These are phyloP conservation scores for Fraxinus cuspidata DNA, from an alignment of 257 asterid genomes.

Conservation along the genomic window DNA sequence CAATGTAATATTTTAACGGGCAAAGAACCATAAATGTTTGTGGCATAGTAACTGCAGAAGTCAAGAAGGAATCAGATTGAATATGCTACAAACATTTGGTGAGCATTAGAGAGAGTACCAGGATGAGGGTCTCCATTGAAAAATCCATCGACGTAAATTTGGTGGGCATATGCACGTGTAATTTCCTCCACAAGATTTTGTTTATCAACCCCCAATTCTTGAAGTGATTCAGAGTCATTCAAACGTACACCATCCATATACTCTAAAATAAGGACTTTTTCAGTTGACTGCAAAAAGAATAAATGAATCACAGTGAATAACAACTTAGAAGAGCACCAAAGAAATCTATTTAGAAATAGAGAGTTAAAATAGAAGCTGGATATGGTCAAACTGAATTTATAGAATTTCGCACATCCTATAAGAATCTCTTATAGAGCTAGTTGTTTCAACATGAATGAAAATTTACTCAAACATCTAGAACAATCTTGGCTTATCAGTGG, in stretches of 20 bases:
- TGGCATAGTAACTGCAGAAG: slow-evolving; percentile 6
- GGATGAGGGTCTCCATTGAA: slow-evolving; percentile 99
- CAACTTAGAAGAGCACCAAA: background rate
- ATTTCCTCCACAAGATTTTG: slow-evolving; percentile 94
- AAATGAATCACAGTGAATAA: slow-evolving; percentile 5
- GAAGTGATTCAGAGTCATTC: slow-evolving; percentile 73
- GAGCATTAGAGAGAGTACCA: slow-evolving; percentile 38
- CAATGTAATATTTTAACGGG: slow-evolving; percentile 5
- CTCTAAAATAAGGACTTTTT: slow-evolving; percentile 84
- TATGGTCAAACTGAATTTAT: slow-evolving; percentile 1
- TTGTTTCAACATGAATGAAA: background rate
- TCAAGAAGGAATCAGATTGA: slow-evolving; percentile 11
- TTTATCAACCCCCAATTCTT: slow-evolving; percentile 81
- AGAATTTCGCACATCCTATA: slow-evolving; percentile 1
- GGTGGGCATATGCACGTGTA: slow-evolving; percentile 98
- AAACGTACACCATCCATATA: slow-evolving; percentile 95
- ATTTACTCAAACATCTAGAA: background rate
- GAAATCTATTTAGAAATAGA: slow-evolving; percentile 14
- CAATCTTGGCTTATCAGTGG: slow-evolving; percentile 2
- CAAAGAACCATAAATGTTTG: slow-evolving; percentile 18
- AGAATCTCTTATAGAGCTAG: background rate
- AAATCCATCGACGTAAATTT: slow-evolving; percentile 93
- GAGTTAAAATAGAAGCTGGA: slow-evolving; percentile 1
- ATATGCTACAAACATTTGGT: too few species aligned
- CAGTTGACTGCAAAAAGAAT: slow-evolving; percentile 69